Percentiles rank a stretch among this genome's conserved stretches.
Conservation (phyloP, 2,329 filamentous ascomycete genomes). For the Penicillium glabrum region DNA sequence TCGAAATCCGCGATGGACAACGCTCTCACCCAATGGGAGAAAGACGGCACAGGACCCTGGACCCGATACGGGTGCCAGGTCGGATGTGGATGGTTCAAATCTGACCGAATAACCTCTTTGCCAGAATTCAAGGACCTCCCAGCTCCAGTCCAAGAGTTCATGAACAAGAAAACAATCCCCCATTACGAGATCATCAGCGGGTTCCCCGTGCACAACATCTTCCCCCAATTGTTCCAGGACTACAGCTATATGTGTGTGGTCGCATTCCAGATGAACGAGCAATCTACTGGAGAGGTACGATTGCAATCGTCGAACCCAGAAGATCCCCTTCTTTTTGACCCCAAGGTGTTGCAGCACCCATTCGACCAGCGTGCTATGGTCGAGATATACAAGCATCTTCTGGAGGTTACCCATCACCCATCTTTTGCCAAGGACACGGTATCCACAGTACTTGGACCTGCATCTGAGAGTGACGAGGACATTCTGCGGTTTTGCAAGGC, state of each 20-base stretch:
- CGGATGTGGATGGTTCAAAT: slow-evolving; percentile 44
- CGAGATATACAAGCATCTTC: too few species aligned
- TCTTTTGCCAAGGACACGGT: too few species aligned
- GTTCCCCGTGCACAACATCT: slow-evolving; percentile 43
- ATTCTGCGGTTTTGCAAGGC: too few species aligned
- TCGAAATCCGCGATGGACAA: slow-evolving; percentile 43
- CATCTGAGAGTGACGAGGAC: too few species aligned
- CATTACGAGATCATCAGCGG: slow-evolving; percentile 57
- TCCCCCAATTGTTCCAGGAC: slow-evolving; percentile 39
- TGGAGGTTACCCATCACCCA: too few species aligned
- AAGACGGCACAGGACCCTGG: slow-evolving; percentile 41
- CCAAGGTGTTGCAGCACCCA: too few species aligned
- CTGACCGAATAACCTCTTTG: slow-evolving; percentile 39
- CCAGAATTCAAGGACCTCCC: slow-evolving; percentile 55
- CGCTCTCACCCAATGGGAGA: slow-evolving; percentile 51
- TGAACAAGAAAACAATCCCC: slow-evolving; percentile 54
- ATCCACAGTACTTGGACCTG: too few species aligned
- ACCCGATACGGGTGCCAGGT: slow-evolving; percentile 30
- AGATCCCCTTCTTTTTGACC: too few species aligned
- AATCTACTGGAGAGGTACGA: too few species aligned
- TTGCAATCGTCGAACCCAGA: too few species aligned
- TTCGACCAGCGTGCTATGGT: too few species aligned
- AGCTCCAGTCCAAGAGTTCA: slow-evolving; percentile 41
- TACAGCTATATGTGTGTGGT: slow-evolving; percentile 37
- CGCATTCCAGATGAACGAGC: too few species aligned